phyloP scores from a whole-genome alignment of 805 yeast genomes.

The Yarrowia sp. region DNA sequence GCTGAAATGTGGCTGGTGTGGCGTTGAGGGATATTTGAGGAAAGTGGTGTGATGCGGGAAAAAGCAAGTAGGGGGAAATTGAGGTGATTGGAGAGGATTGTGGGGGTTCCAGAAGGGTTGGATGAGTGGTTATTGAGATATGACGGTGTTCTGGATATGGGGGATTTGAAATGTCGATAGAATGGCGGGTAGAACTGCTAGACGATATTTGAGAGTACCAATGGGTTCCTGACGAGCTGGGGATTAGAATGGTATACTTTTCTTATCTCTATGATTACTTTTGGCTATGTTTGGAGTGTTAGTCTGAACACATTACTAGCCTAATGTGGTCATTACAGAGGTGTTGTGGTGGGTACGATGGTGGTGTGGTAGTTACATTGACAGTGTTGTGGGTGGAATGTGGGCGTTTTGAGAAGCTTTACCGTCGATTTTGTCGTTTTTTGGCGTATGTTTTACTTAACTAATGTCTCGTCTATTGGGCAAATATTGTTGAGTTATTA shows the following conservation, averaged over 20 bases:
- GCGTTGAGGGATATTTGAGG: not conserved
- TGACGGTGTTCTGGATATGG: not conserved
- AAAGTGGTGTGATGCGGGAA: not conserved
- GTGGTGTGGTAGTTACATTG: not conserved
- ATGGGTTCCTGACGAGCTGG: not conserved
- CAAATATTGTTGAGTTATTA: too few relatives aligned
- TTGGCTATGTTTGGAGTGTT: too few relatives aligned
- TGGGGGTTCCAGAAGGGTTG: not conserved
- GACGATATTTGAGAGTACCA: not conserved
- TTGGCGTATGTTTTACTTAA: too few relatives aligned
- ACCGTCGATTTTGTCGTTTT: too few relatives aligned
- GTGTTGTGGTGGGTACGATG: too few relatives aligned
- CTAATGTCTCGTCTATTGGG: too few relatives aligned
- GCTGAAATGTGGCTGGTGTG: conserved; percentile 33
- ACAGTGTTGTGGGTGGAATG: not conserved
- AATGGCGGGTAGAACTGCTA: not conserved
- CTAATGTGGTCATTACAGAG: too few relatives aligned
- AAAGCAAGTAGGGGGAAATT: not conserved
- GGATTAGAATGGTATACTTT: not conserved
- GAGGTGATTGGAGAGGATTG: too few relatives aligned
- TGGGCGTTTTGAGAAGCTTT: not conserved
- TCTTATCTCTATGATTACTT: too few relatives aligned
- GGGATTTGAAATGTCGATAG: not conserved
- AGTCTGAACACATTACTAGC: too few relatives aligned
- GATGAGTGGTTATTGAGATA: not conserved